Evolutionary conservation across 768 basidiomycete genomes (phyloP).

Genomic region (Leucosporidium scottii): DNA sequence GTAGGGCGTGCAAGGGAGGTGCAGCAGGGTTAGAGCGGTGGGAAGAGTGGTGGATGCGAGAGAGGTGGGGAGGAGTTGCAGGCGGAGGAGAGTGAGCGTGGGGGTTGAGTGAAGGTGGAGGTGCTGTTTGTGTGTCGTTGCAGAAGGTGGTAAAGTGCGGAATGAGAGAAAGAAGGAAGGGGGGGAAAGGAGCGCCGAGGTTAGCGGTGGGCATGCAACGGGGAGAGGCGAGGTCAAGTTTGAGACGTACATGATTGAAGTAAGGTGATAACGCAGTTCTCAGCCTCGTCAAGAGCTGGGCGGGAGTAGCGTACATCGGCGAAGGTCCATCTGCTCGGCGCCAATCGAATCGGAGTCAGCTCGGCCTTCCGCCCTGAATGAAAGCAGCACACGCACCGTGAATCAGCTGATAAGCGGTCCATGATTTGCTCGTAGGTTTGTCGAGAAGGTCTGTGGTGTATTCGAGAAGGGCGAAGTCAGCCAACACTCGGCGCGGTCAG

Average conservation of each 20-base stretch:
- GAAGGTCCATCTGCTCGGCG: not conserved
- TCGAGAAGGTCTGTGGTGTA: not conserved
- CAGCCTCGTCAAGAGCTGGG: not conserved
- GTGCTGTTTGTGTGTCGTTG: not conserved
- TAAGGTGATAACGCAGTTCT: not conserved
- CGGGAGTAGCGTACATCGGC: not conserved
- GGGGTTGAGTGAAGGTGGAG: slow-evolving; percentile 5
- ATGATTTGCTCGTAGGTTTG: not conserved
- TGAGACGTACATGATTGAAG: not conserved
- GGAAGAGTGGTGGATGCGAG: not conserved
- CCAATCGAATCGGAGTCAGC: not conserved
- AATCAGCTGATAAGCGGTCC: slow-evolving; percentile 5
- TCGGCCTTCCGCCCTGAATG: not conserved
- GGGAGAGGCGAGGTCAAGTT: too few species aligned
- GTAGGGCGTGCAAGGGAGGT: slow-evolving; percentile 15
- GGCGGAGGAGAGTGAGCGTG: slow-evolving; percentile 2
- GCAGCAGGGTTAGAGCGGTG: slow-evolving; percentile 4
- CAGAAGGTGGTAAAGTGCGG: too few species aligned
- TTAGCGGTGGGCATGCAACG: too few species aligned
- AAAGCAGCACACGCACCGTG: not conserved
- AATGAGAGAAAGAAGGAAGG: too few species aligned
- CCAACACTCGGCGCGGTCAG: not conserved
- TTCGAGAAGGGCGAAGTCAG: not conserved
- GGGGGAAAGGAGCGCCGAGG: too few species aligned
- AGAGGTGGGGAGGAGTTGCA: slow-evolving; percentile 9